Conservation (phyloP, 345 rosid genomes). For the Gossypium australe region DNA sequence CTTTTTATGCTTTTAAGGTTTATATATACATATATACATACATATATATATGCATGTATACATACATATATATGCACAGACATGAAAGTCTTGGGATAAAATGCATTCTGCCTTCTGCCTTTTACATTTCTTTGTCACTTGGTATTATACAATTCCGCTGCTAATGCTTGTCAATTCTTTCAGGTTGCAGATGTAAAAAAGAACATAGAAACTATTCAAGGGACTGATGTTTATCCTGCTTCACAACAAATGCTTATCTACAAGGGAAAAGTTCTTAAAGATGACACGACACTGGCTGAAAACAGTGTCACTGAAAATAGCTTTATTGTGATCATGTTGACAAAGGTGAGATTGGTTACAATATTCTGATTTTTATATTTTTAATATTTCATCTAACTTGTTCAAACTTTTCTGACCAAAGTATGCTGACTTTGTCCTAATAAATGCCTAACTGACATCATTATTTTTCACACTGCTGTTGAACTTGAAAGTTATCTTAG, state of each 20-base stretch:
- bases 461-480: neutral
- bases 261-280: conserved; percentile 83
- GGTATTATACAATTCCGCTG: neutral
- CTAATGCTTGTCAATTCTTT: neutral
- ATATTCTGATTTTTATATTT: neutral
- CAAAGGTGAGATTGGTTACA: conserved; percentile 43
- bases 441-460: neutral
- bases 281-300: conserved; percentile 66
- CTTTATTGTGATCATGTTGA: conserved; percentile 75
- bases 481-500: neutral
- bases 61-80: neutral
- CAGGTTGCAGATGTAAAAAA: conserved; percentile 78
- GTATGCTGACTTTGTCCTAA: neutral
- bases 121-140: neutral
- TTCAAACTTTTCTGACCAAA: neutral
- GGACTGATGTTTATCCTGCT: conserved; percentile 65
- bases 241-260: conserved; percentile 71
- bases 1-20: neutral
- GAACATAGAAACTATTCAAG: conserved; percentile 64
- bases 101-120: conserved; percentile 4
- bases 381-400: neutral
- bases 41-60: neutral
- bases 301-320: conserved; percentile 67
- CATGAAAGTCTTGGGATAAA: neutral
- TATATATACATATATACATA: neutral